phyloP scores from a whole-genome alignment of 371 early-diverging fungal species.

The Ecytonucleospora hepatopenaei region DNA sequence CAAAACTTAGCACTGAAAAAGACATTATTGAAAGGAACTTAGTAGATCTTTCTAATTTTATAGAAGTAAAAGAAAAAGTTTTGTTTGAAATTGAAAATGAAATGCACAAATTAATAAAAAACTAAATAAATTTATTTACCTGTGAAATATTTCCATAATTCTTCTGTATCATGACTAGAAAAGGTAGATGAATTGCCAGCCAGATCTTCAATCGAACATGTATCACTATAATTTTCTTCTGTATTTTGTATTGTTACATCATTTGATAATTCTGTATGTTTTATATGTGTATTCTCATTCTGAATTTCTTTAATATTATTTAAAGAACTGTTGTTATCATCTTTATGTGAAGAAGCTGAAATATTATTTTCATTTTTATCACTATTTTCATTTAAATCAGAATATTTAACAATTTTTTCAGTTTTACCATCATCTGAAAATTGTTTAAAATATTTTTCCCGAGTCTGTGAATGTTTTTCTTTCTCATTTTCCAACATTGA shows the following conservation, averaged over 20 bases:
- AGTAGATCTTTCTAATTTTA: slow-evolving; percentile 8
- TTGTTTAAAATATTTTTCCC: no score
- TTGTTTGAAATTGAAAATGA: neutral
- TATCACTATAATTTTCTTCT: no score
- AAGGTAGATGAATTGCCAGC: neutral
- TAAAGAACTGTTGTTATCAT: neutral
- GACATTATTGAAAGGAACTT: slow-evolving; percentile 48
- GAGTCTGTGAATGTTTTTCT: no score
- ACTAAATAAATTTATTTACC: neutral
- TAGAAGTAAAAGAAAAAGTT: neutral
- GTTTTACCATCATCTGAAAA: no score
- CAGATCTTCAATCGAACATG: neutral
- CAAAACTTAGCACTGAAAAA: slow-evolving; percentile 44
- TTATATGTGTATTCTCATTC: neutral
- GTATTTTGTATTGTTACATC: neutral
- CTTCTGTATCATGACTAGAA: neutral
- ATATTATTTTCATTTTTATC: slow-evolving; percentile 1
- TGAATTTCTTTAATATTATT: neutral
- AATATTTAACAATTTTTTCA: no score
- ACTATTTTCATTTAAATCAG: neutral
- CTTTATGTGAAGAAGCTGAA: neutral
- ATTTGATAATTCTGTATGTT: neutral
- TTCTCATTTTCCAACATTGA: no score
- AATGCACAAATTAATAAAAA: neutral
- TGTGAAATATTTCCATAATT: neutral